These are phyloP conservation scores for Tulasnella sp. DNA, from an alignment of 768 basidiomycete genomes.

Conservation along the genomic window DNA sequence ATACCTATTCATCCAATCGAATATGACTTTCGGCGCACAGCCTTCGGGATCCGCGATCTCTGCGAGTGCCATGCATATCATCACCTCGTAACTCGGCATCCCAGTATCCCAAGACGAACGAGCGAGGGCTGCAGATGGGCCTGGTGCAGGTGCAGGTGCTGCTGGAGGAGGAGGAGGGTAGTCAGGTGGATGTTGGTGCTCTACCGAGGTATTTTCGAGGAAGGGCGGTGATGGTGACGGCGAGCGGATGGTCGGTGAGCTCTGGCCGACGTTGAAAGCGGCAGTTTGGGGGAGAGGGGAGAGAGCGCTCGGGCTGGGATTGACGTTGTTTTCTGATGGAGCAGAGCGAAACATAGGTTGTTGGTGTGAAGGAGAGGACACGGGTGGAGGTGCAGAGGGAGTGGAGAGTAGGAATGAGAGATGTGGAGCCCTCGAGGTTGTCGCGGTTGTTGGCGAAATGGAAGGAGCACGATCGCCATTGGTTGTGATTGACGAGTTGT, in stretches of 20 bases:
- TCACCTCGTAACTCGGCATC: constrained; percentile 81
- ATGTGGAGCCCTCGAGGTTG: constrained; percentile 32
- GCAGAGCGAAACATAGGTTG: constrained; percentile 20
- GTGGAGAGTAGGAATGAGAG: constrained; percentile 40
- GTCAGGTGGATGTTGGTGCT: constrained; percentile 19
- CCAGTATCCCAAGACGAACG: constrained; percentile 33
- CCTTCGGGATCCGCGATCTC: constrained; percentile 64
- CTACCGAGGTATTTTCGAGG: constrained; percentile 23
- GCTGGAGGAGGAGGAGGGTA: constrained; percentile 6
- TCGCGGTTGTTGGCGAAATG: constrained; percentile 48
- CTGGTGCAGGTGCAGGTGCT: constrained; percentile 20
- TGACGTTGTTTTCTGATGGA: too few species aligned
- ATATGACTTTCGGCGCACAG: constrained; percentile 70
- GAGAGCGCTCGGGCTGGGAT: too few species aligned
- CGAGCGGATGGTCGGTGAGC: constrained; percentile 28
- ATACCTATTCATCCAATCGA: constrained; percentile 64
- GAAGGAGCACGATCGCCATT: constrained; percentile 11
- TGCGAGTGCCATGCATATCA: constrained; percentile 72
- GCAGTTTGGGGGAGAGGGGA: too few species aligned
- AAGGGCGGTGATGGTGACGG: constrained; percentile 26
- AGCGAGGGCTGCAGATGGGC: constrained; percentile 19
- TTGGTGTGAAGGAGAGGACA: constrained; percentile 27
- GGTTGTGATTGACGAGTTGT: constrained; percentile 25
- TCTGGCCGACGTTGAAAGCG: too few species aligned
- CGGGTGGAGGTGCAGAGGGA: constrained; percentile 28